A percentile compares a stretch with the other conserved stretches of the same genome.
Conservation (phyloP, 73 alveolate genomes). For the Paraurostyla sp. region DNA sequence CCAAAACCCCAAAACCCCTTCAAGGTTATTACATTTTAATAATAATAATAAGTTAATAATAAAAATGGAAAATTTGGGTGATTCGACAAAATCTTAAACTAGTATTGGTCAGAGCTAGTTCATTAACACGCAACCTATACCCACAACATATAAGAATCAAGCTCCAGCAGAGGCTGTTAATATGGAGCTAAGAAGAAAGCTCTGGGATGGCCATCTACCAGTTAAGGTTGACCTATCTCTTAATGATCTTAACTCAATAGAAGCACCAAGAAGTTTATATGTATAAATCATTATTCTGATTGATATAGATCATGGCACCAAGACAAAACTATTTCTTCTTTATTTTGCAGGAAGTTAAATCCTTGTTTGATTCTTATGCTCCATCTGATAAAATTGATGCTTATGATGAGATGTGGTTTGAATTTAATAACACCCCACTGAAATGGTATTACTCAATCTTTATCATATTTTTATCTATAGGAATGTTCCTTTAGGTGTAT, state of each 20-base stretch:
- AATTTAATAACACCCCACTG: slow-evolving; percentile 41
- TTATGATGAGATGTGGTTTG: slow-evolving; percentile 68
- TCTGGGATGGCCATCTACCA: slow-evolving; percentile 69
- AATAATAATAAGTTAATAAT: too few species aligned
- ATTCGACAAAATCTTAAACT: neutral
- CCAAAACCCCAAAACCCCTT: too few species aligned
- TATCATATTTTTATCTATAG: neutral
- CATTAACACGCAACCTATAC: slow-evolving; percentile 1
- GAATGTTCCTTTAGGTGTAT: slow-evolving; percentile 67
- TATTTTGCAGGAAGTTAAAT: slow-evolving; percentile 39
- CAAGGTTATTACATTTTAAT: too few species aligned
- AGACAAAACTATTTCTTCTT: slow-evolving; percentile 63
- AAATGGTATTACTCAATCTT: slow-evolving; percentile 42
- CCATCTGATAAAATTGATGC: neutral
- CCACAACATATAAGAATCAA: neutral
- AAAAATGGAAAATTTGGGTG: too few species aligned
- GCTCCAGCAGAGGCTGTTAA: slow-evolving; percentile 54
- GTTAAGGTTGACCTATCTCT: slow-evolving; percentile 52
- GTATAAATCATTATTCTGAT: neutral
- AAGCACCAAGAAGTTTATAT: slow-evolving; percentile 55
- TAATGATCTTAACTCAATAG: slow-evolving; percentile 26
- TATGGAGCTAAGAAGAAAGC: slow-evolving; percentile 57
- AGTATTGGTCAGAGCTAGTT: neutral
- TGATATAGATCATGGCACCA: slow-evolving; percentile 54
- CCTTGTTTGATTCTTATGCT: slow-evolving; percentile 48